These are phyloP conservation scores for Jackrogersella minutella DNA, from an alignment of 495 filamentous ascomycete genomes.

Conservation along the genomic window DNA sequence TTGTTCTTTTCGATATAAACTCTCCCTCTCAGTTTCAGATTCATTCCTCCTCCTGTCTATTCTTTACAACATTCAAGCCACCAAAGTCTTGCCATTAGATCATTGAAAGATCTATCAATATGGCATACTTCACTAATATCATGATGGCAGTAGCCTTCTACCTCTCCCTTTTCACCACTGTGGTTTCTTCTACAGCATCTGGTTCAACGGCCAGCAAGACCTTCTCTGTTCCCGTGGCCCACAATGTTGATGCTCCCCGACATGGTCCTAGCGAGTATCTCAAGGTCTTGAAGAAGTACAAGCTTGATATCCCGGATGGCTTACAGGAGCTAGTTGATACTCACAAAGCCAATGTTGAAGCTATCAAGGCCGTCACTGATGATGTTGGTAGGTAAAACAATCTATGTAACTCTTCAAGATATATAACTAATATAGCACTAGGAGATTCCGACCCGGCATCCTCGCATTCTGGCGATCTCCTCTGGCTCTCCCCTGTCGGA, in stretches of 20 bases:
- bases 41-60: background rate
- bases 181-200: slow-evolving; percentile 12
- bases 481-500: slow-evolving; percentile 69
- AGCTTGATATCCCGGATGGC: slow-evolving; percentile 37
- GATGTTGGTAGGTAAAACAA: slow-evolving; percentile 24
- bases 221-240: slow-evolving; percentile 35
- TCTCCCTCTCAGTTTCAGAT: background rate
- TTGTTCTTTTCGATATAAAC: slow-evolving; percentile 7
- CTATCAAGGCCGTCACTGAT: slow-evolving; percentile 15
- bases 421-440: slow-evolving; percentile 19
- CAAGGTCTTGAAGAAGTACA: slow-evolving; percentile 44
- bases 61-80: background rate
- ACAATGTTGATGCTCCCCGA: slow-evolving; percentile 35
- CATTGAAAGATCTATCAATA: slow-evolving; percentile 11
- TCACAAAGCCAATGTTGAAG: slow-evolving; percentile 27
- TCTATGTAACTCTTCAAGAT: background rate
- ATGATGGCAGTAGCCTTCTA: slow-evolving; percentile 32
- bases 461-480: slow-evolving; percentile 57
- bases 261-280: slow-evolving; percentile 44
- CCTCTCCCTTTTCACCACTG: slow-evolving; percentile 24
- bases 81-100: slow-evolving; percentile 2
- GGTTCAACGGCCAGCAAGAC: slow-evolving; percentile 29
- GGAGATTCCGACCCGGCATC: slow-evolving; percentile 28
- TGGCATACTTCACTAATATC: slow-evolving; percentile 26
- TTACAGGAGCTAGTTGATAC: slow-evolving; percentile 42